Evolutionary conservation across 2,329 filamentous ascomycete genomes (phyloP).

Genomic region (Pestalotiopsis fici): DNA sequence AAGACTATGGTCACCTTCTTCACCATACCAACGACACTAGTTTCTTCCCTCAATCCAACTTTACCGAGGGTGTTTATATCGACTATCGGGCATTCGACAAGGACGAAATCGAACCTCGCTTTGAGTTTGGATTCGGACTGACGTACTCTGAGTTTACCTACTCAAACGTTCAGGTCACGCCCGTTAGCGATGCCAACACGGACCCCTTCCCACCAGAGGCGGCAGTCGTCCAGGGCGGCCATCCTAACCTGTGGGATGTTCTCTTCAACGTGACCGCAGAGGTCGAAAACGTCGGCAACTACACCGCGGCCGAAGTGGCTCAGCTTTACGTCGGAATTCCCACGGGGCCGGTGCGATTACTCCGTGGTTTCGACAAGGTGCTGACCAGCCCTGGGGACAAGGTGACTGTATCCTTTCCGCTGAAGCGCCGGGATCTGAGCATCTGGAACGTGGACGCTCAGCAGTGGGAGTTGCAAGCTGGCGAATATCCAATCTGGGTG

Average conservation of each 20-base stretch:
- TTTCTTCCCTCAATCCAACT: constrained; percentile 70
- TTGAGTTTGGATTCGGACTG: constrained; percentile 81
- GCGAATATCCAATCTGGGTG: constrained; percentile 30
- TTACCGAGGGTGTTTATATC: constrained; percentile 78
- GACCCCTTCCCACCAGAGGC: constrained; percentile 18
- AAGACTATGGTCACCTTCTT: constrained; percentile 58
- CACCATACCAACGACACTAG: constrained; percentile 48
- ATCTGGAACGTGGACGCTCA: constrained; percentile 67
- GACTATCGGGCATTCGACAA: constrained; percentile 92
- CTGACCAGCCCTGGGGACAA: constrained; percentile 53
- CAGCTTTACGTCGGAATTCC: constrained; percentile 60
- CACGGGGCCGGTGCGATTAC: constrained; percentile 13
- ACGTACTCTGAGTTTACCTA: constrained; percentile 70
- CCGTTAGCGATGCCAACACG: neutral
- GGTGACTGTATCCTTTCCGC: constrained; percentile 50
- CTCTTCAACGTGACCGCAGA: constrained; percentile 55
- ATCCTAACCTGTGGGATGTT: constrained; percentile 45
- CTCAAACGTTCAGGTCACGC: neutral
- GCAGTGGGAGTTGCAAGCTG: constrained; percentile 62
- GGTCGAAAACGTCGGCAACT: constrained; percentile 65
- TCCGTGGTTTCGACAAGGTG: constrained; percentile 67
- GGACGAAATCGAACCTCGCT: constrained; percentile 69
- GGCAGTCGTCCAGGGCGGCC: constrained; percentile 41
- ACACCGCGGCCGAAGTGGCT: constrained; percentile 64
- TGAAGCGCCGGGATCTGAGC: constrained; percentile 69